Base-by-base conservation (phyloP, 163 green algal species). In the Chlamydomonas reinhardtii region DNA sequence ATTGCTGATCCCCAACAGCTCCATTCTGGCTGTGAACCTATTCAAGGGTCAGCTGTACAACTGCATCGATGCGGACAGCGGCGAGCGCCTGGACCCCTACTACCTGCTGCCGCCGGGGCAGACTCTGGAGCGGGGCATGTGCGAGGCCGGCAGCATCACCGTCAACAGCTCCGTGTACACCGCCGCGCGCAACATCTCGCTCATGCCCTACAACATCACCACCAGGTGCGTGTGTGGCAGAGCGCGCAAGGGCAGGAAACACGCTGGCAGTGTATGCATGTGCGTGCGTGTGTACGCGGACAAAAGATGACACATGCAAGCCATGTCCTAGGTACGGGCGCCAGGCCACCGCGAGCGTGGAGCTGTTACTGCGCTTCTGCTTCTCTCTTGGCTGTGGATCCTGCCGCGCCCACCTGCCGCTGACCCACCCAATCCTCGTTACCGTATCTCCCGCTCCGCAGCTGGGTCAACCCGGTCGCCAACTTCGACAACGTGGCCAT, bases 401-500 rank as follows among this genome's bases (percentile, higher is more conserved):
- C 9, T 31, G 14, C 74, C 9, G 6, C 17, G 14, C 35, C 29
- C 25, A 15, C 6, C 39, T 11, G 1, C 43, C 43, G 43, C 43
- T 54, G 43, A 54, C 6, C 43, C n/a, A n/a, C n/a, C n/a, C n/a
- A n/a, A n/a, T n/a, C n/a, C n/a, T n/a, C n/a, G n/a, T n/a, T n/a
- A n/a, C n/a, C n/a, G n/a, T n/a, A n/a, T n/a, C n/a, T n/a, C n/a
- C n/a, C n/a, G n/a, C n/a, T n/a, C n/a, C 65, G 78, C 78, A 85
- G 52, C 56, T 90, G 86, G 86, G 73, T 82, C 4, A 80, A 83
- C 22, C 61, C 34, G 12, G 14, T 48, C 0, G 54, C 54, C 15
- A 86, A 76, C 88, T 97, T 96, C 80, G 92, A 97, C 88, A 94
- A 96, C 87, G 91, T 96, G 62, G 77, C 86, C 24, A 73, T 66